Conservation (phyloP, 2,329 filamentous ascomycete genomes). For the Colletotrichum noveboracense region DNA sequence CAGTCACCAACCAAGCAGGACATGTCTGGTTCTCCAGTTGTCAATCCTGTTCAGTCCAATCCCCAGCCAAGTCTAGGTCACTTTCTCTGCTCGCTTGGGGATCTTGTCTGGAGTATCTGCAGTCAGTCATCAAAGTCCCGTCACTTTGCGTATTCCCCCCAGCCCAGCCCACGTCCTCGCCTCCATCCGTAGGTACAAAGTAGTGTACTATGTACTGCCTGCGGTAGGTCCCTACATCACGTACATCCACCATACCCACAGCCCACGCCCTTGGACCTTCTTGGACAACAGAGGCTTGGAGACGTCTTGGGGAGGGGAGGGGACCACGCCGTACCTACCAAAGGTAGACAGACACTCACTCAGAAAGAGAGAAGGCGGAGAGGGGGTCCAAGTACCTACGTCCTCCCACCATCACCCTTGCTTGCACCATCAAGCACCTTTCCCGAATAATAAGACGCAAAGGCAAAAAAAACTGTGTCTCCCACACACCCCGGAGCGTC, state of each 20-base stretch:
- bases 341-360: background rate
- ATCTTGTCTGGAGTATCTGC: background rate
- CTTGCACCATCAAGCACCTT: slow-evolving; percentile 15
- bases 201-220: background rate
- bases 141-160: background rate
- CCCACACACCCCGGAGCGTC: slow-evolving; percentile 5
- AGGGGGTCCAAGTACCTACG: background rate
- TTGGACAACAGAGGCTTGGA: background rate
- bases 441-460: slow-evolving; percentile 18
- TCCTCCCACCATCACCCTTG: slow-evolving; percentile 16
- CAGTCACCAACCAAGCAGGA: background rate
- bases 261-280: background rate
- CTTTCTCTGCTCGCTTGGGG: background rate
- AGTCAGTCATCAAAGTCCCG: background rate
- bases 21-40: background rate
- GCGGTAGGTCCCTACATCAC: background rate
- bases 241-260: background rate
- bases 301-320: background rate
- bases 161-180: background rate
- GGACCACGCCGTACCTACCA: background rate
- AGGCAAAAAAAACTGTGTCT: slow-evolving; percentile 10
- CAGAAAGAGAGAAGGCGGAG: background rate
- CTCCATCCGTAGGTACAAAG: background rate
- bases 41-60: background rate
- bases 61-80: background rate